These are phyloP conservation scores for Cephalotrichum gorgonifer DNA, from an alignment of 2,329 filamentous ascomycete genomes.

Conservation along the genomic window DNA sequence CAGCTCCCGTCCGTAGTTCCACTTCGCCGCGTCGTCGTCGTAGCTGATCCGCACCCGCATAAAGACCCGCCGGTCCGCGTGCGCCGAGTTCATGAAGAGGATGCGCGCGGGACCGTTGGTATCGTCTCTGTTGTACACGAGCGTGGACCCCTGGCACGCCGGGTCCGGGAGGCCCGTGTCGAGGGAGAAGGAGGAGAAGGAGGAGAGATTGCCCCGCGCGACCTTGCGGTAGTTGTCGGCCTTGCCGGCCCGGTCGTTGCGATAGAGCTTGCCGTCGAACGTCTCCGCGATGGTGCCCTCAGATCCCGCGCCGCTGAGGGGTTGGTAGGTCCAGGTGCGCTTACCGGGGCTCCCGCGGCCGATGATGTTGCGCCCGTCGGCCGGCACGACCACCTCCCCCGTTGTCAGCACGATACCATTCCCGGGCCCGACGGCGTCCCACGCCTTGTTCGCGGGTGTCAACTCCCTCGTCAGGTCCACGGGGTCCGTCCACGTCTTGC, in stretches of 20 bases:
- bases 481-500: constrained; percentile 13
- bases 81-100: too few species aligned
- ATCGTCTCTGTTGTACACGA: too few species aligned
- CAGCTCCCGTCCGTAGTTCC: too few species aligned
- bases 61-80: too few species aligned
- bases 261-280: constrained; percentile 10
- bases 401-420: constrained; percentile 11
- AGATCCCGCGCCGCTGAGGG: constrained; percentile 8
- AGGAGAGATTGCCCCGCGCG: constrained; percentile 8
- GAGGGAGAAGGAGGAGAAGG: constrained; percentile 8
- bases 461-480: constrained; percentile 12
- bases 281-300: constrained; percentile 12
- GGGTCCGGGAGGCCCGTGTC: constrained; percentile 11
- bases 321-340: constrained; percentile 11
- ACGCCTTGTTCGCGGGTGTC: constrained; percentile 10
- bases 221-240: constrained; percentile 8
- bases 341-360: constrained; percentile 11
- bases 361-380: constrained; percentile 13
- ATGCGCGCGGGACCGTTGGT: too few species aligned
- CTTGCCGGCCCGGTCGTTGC: constrained; percentile 9
- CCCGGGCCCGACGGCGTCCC: constrained; percentile 14
- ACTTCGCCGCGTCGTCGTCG: too few species aligned
- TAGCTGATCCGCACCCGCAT: too few species aligned
- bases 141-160: too few species aligned
- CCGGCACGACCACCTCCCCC: constrained; percentile 13